Base-by-base conservation (phyloP, 2,329 filamentous ascomycete species). In the Aspergillus cejpii region DNA sequence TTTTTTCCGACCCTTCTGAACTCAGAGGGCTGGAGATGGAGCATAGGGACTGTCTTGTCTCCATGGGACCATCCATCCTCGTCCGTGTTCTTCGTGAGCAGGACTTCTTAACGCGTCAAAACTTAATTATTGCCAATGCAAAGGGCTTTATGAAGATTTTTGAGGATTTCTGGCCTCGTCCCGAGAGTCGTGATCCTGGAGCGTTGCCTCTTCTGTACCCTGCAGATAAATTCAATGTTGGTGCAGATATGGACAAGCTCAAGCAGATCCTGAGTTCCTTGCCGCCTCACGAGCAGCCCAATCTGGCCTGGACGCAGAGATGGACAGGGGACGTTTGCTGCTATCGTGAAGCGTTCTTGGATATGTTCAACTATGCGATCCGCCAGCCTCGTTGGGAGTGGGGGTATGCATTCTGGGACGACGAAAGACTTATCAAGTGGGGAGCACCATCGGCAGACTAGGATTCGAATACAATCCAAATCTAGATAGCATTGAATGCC, bases 51-150 rank as follows among this genome's bases (percentile, higher is more conserved):
- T 15, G 10, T 5, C 31, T 52, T n/a, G 37, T 45, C 5, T 28
- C 37, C 5, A 39, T 51, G 8, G 55, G 50, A 5, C 54, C 55
- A 11, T 41, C 39, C 8, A 52, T 55, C 21, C 41, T 55, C 1
- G 50, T 42, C 20, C 47, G 47, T 12, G 20, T 54, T 14, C 36
- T 56, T 5, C 44, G 39, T 19, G 14, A 47, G 11, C n/a, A 23
- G 0, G n/a, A 43, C 3, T 41, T 44, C 6, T 14, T 37, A 6
- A 28, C 31, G 0, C 52, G 33, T 6, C 52, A 52, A 3, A 39
- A 58, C 24, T 14, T 53, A 26, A 15, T 56, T 3, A 27, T 47
- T 3, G 40, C 37, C 1, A 53, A 57, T 21, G 17, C 11, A 17
- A 8, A 15, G 12, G 4, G 1, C 2, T 14, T 5, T 15, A 3